Percentiles rank a stretch among this genome's conserved stretches.
These are phyloP conservation scores for Rhodotorula taiwanensis DNA, from an alignment of 768 basidiomycete species.

Conservation along the genomic window DNA sequence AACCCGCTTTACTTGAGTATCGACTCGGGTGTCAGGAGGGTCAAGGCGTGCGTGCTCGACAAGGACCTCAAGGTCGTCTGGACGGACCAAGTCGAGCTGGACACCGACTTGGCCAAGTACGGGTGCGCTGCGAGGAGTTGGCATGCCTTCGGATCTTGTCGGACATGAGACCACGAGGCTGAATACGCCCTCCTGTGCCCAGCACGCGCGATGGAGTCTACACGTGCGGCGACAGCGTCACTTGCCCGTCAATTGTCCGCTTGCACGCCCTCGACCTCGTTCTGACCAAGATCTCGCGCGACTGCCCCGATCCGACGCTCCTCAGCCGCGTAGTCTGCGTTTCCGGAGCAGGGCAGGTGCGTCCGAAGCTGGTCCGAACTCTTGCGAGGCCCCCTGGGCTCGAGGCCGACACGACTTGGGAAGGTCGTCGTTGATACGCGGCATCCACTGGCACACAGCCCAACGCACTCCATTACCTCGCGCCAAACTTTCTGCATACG, in stretches of 20 bases:
- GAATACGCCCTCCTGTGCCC: too few species aligned
- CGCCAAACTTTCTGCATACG: not conserved
- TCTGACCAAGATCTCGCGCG: constrained; percentile 19
- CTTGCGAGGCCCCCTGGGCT: not conserved
- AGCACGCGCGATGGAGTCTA: constrained; percentile 21
- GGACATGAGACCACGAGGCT: too few species aligned
- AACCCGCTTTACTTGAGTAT: constrained; percentile 23
- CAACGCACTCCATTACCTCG: constrained; percentile 10
- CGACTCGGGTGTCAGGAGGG: constrained; percentile 4
- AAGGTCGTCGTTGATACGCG: not conserved
- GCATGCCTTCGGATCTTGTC: too few species aligned
- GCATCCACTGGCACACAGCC: not conserved
- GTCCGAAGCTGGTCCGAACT: not conserved
- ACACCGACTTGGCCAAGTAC: constrained; percentile 16
- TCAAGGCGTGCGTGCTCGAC: constrained; percentile 15
- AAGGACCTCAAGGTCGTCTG: constrained; percentile 7
- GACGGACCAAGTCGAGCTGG: constrained; percentile 14
- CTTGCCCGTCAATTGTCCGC: constrained; percentile 10
- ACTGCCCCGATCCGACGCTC: constrained; percentile 7
- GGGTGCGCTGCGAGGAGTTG: constrained; percentile 2
- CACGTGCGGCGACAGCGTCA: constrained; percentile 19
- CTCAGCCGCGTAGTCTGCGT: constrained; percentile 1
- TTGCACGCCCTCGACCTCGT: constrained; percentile 22
- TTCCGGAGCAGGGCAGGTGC: constrained; percentile 11
- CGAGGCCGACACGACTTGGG: not conserved